Evolutionary conservation across 1,284 basidiomycete species (phyloP).

Genomic region (Cerioporus squamosus): DNA sequence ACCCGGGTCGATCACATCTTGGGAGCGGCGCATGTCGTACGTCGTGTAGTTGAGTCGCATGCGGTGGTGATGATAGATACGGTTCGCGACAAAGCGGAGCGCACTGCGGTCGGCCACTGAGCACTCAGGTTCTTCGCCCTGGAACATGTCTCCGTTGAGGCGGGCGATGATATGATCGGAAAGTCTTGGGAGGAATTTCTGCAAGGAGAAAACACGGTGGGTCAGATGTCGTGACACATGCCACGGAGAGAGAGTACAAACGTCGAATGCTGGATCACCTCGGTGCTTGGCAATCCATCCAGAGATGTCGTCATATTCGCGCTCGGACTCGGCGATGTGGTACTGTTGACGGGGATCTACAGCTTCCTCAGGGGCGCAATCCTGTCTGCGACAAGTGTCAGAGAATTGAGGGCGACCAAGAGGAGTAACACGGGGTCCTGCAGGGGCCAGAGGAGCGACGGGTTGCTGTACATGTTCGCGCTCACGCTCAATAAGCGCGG

Average conservation of each 20-base stretch:
- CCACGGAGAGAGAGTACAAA: not conserved
- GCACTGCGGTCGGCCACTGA: not conserved
- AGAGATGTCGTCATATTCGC: not conserved
- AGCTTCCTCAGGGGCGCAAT: not conserved
- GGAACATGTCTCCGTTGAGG: constrained; percentile 2
- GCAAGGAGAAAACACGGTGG: too few relatives aligned
- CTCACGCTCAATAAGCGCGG: not conserved
- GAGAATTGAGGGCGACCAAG: not conserved
- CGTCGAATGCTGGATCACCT: not conserved
- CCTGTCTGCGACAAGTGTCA: not conserved
- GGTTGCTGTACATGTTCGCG: not conserved
- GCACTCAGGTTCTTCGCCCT: constrained; percentile 5
- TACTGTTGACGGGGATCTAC: not conserved
- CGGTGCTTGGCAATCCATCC: not conserved
- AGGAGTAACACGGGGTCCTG: too few relatives aligned
- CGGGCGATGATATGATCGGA: not conserved
- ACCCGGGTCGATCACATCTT: constrained; percentile 41
- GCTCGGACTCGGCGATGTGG: not conserved
- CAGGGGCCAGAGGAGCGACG: too few relatives aligned
- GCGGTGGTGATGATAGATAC: constrained; percentile 34
- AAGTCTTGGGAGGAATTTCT: not conserved
- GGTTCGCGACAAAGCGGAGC: constrained; percentile 11
- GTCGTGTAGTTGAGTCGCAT: constrained; percentile 46
- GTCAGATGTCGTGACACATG: too few relatives aligned
- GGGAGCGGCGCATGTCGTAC: constrained; percentile 41